phyloP scores from a whole-genome alignment of 805 yeast genomes.

The Candida takata region DNA sequence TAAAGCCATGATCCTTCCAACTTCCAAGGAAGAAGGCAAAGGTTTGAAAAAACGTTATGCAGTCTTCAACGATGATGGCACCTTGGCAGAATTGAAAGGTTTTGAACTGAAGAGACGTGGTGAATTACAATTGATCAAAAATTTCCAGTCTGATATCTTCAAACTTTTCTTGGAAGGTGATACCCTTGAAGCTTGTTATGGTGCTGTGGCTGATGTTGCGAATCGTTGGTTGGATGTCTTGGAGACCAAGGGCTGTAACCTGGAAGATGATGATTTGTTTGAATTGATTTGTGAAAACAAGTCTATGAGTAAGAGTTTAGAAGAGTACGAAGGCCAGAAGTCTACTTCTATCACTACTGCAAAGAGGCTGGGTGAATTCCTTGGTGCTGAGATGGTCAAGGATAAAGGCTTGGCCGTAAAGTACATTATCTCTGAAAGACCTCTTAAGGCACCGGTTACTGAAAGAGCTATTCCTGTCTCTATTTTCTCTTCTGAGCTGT shows the following conservation, averaged over 20 bases:
- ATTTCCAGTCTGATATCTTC: constrained; percentile 92
- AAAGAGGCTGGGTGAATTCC: constrained; percentile 81
- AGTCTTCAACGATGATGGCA: constrained; percentile 90
- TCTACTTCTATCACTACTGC: constrained; percentile 97
- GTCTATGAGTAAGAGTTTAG: constrained; percentile 87
- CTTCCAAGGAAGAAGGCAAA: constrained; percentile 95
- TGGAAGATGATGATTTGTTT: constrained; percentile 91
- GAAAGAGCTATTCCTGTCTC: constrained; percentile 97
- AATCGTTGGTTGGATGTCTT: constrained; percentile 93
- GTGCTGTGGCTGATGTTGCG: constrained; percentile 86
- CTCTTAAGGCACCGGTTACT: constrained; percentile 82
- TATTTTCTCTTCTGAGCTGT: constrained; percentile 76
- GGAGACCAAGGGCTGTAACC: constrained; percentile 76
- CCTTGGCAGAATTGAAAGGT: constrained; percentile 92
- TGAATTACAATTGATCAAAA: constrained; percentile 85
- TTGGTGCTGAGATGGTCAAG: constrained; percentile 94
- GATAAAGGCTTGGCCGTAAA: constrained; percentile 95
- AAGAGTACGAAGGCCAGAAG: constrained; percentile 84
- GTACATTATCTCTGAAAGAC: constrained; percentile 81
- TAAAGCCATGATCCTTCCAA: constrained; percentile 93
- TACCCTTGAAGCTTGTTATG: constrained; percentile 72
- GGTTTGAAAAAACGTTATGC: constrained; percentile 96
- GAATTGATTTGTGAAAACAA: constrained; percentile 94
- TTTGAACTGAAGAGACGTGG: constrained; percentile 96
- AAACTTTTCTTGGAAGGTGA: constrained; percentile 84